Evolutionary conservation across 75 land plant genomes (phyloP).

Genomic region (Adiantum capillusveneris): DNA sequence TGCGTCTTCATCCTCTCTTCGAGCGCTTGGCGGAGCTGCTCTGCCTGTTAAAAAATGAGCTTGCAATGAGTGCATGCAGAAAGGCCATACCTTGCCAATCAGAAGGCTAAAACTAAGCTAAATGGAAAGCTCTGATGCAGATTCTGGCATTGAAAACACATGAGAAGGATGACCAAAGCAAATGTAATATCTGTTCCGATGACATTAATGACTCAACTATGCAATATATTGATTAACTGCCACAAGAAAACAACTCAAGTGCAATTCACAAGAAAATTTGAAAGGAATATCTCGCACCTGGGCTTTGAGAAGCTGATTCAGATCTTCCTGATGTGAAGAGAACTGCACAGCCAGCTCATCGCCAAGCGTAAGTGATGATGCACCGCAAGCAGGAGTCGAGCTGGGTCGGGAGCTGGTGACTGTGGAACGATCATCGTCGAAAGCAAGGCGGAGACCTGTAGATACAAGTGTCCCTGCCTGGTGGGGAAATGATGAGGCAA

Average conservation of each 20-base stretch:
- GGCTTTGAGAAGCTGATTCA: conserved; percentile 37
- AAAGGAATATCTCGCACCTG: conserved; percentile 28
- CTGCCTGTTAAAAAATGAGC: conserved; percentile 29
- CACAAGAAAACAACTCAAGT: too few species aligned
- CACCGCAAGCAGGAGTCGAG: conserved; percentile 20
- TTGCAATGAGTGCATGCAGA: too few species aligned
- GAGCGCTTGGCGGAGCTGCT: conserved; percentile 37
- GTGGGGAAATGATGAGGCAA: neutral
- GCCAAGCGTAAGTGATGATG: conserved; percentile 23
- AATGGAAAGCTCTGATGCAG: too few species aligned
- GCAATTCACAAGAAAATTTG: too few species aligned
- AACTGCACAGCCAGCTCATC: conserved; percentile 41
- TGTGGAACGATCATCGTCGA: conserved; percentile 49
- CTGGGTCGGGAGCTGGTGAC: conserved; percentile 41
- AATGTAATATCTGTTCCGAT: too few species aligned
- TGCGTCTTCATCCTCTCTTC: conserved; percentile 51
- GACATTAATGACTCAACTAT: too few species aligned
- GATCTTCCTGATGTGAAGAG: conserved; percentile 47
- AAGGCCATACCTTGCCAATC: too few species aligned
- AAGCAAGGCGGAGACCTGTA: conserved; percentile 60
- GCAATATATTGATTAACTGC: too few species aligned
- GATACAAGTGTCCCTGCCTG: conserved; percentile 31
- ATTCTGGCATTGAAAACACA: too few species aligned
- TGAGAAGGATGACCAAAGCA: too few species aligned
- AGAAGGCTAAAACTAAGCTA: too few species aligned